Percentiles rank a stretch among this genome's conserved stretches.
Conservation (phyloP, 2,329 filamentous ascomycete genomes). For the Microsporum audouinii region DNA sequence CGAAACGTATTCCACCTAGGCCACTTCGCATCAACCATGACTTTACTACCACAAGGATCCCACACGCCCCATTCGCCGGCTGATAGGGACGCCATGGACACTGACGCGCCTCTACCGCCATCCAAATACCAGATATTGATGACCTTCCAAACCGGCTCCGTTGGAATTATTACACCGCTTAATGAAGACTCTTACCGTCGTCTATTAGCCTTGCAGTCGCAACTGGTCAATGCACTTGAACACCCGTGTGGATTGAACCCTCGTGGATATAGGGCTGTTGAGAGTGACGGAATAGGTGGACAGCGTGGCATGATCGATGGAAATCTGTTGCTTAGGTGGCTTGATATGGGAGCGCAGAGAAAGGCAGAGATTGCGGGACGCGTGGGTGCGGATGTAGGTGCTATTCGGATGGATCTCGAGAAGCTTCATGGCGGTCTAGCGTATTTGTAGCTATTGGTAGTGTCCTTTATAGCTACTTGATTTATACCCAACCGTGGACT, state of each 20-base stretch:
- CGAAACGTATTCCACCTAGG: slow-evolving; percentile 79
- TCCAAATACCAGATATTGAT: slow-evolving; percentile 48
- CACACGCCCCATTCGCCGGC: slow-evolving; percentile 31
- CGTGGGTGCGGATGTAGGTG: slow-evolving; percentile 56
- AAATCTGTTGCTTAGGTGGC: slow-evolving; percentile 60
- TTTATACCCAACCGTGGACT: too few relatives aligned
- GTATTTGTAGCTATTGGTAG: slow-evolving; percentile 22
- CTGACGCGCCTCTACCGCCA: slow-evolving; percentile 18
- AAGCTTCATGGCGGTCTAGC: slow-evolving; percentile 51
- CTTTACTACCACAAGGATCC: slow-evolving; percentile 60
- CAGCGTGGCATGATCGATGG: slow-evolving; percentile 63
- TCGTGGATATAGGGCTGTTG: slow-evolving; percentile 57
- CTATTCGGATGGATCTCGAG: slow-evolving; percentile 59
- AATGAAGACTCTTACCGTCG: slow-evolving; percentile 73
- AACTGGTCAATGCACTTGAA: slow-evolving; percentile 64
- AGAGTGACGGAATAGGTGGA: slow-evolving; percentile 40
- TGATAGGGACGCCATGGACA: slow-evolving; percentile 30
- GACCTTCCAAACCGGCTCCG: slow-evolving; percentile 61
- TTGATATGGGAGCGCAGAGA: slow-evolving; percentile 60
- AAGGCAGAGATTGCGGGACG: slow-evolving; percentile 62
- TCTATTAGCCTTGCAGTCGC: slow-evolving; percentile 67
- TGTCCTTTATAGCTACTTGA: background rate
- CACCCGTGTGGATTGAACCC: slow-evolving; percentile 74
- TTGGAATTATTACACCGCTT: slow-evolving; percentile 66
- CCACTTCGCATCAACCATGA: slow-evolving; percentile 62